Conservation (phyloP, 225 moss, liverwort and hornwort genomes). For the Bryoerythrophyllum caledonicum region DNA sequence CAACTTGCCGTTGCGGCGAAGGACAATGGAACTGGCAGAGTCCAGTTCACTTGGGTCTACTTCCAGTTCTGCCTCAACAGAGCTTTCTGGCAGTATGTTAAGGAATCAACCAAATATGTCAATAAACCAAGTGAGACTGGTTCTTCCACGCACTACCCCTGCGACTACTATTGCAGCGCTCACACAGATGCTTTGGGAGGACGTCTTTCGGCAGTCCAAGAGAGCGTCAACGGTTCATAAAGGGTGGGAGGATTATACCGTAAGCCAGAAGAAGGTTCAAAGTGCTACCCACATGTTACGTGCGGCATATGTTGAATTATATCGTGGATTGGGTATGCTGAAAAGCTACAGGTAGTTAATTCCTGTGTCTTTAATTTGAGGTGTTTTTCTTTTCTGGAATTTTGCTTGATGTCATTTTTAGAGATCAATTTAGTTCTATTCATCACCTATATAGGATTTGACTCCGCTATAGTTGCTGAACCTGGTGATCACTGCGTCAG, state of each 20-base stretch:
- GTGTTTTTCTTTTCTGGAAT: background rate
- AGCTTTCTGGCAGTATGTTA: conserved; percentile 33
- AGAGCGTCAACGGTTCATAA: conserved; percentile 36
- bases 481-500: background rate
- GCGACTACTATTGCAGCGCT: conserved; percentile 71
- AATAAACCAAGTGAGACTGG: conserved; percentile 47
- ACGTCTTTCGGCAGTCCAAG: conserved; percentile 58
- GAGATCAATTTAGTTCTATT: background rate
- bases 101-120: conserved; percentile 22
- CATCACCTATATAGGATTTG: no score
- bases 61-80: conserved; percentile 39
- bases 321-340: conserved; percentile 76
- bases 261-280: conserved; percentile 72
- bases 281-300: conserved; percentile 68
- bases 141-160: conserved; percentile 59
- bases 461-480: conserved; percentile 5
- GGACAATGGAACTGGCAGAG: conserved; percentile 38
- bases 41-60: conserved; percentile 41
- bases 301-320: conserved; percentile 66
- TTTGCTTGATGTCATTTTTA: background rate
- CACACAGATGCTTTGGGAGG: conserved; percentile 77
- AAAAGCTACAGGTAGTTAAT: conserved; percentile 66
- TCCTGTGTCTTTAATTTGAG: conserved; percentile 6
- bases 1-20: conserved; percentile 47
- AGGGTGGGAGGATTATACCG: conserved; percentile 46